Base-by-base conservation (phyloP, 2,329 filamentous ascomycete genomes). In the Trichoderma breve region DNA sequence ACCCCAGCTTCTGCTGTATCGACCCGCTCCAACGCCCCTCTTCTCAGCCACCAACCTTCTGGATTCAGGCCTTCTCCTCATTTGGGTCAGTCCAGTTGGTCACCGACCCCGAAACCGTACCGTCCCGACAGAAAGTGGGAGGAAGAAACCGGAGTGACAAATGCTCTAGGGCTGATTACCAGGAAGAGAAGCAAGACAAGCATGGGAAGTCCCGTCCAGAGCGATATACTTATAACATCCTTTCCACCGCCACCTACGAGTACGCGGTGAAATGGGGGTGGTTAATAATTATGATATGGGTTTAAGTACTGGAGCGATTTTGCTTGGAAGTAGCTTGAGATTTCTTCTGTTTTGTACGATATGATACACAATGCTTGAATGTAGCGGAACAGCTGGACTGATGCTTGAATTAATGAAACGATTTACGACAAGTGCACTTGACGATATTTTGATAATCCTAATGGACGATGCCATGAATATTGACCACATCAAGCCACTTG, bases 201-300 rank as follows among this genome's bases (percentile, higher is more conserved):
- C 39, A 57, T 63, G 62, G 72, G 62, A 15, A 71, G 43, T 21
- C 68, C 72, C 3, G 69, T 67, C 6, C 55, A 73, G 18, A 70
- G 60, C 6, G 62, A 71, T 8, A 43, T 55, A 21, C 55, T 73
- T 18, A 80, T 81, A 75, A 81, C 79, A 9, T 78, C 78, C 3
- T 85, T 86, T 74, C 79, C 81, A 36, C 81, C 80, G 26, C 82
- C 83, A 15, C 83, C 83, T 0, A 78, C 73, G 61, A 77, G 71
- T 0, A 79, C 73, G 60, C 77, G 71, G 34, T 71, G 72, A 47
- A 51, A 26, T 5, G 61, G 9, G 21, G 24, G 34, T 36, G n/a
- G 26, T 11, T 21, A 26, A 43, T 26, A 8, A 21, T 28, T 24
- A 53, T 53, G 47, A 3, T 24, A 21, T 24, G 21, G 28, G 21